phyloP scores from a whole-genome alignment of 139 green algal genomes.

The Micractinium conductrix region DNA sequence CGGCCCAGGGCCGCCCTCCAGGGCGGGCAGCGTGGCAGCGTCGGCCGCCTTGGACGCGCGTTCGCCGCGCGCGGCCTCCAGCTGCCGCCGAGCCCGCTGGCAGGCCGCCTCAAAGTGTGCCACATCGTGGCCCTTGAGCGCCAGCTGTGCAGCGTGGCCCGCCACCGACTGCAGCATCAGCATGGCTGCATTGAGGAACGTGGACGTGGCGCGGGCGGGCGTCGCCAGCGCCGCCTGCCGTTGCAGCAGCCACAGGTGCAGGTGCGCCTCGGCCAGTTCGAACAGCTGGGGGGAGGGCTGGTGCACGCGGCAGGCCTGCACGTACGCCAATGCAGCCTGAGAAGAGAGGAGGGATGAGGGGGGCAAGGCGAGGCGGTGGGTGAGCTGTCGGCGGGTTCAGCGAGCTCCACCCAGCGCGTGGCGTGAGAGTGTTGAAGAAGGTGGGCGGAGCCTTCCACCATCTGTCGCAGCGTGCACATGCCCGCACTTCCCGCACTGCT shows the following conservation, averaged over 20 bases:
- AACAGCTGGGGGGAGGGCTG: background rate
- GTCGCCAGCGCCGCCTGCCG: conserved; percentile 19
- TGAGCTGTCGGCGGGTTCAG: background rate
- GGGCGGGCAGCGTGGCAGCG: background rate
- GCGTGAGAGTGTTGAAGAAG: background rate
- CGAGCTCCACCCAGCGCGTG: background rate
- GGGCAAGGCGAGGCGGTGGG: too few relatives aligned
- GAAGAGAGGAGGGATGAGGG: too few relatives aligned
- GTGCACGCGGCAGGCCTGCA: background rate
- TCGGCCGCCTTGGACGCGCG: conserved; percentile 8
- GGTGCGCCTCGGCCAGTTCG: conserved; percentile 28
- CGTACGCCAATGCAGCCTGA: background rate
- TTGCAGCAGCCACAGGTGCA: conserved; percentile 53
- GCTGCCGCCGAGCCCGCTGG: background rate
- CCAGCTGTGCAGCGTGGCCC: conserved; percentile 35
- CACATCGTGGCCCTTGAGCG: conserved; percentile 32
- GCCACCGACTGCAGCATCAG: conserved; percentile 45
- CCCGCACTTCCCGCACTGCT: background rate
- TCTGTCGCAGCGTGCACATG: background rate
- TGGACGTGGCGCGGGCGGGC: conserved; percentile 1
- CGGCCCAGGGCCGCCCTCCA: background rate
- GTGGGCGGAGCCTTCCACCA: background rate
- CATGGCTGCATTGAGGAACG: conserved; percentile 29
- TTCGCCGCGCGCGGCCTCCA: conserved; percentile 13
- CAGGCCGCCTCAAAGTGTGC: conserved; percentile 33